Evolutionary conservation across 257 asterid genomes (phyloP).

Genomic region (Solanum bukasovii): DNA sequence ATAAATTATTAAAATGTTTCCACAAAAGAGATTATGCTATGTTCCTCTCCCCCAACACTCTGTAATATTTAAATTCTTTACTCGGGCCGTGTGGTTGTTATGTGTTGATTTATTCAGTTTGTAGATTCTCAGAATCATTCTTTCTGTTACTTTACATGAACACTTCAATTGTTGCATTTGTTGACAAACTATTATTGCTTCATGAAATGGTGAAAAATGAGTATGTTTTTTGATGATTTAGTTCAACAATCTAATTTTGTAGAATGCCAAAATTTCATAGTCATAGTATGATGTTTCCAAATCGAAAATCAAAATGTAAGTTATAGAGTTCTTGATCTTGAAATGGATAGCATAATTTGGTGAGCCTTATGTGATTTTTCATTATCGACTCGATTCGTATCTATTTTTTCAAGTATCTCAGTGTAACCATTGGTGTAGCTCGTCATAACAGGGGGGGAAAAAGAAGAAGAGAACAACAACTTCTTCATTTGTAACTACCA

Average conservation of each 20-base stretch:
- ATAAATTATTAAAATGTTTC: neutral
- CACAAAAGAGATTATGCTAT: constrained; percentile 1
- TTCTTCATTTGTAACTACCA: neutral
- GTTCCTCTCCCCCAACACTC: constrained; percentile 4
- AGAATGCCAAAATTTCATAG: neutral
- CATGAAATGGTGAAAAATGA: neutral
- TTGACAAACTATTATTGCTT: neutral
- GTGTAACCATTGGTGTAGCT: neutral
- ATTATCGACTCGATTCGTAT: neutral
- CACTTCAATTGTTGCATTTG: neutral
- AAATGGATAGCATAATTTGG: neutral
- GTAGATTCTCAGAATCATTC: constrained; percentile 32
- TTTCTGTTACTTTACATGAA: neutral
- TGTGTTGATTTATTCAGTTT: constrained; percentile 31
- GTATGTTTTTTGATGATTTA: neutral
- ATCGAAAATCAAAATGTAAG: neutral
- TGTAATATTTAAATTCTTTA: constrained; percentile 10
- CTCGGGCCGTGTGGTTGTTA: constrained; percentile 16
- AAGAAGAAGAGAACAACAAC: neutral
- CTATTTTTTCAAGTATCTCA: neutral
- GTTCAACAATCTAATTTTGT: neutral
- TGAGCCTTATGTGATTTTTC: neutral
- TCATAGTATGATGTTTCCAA: neutral
- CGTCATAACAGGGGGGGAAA: neutral
- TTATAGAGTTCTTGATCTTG: neutral